A percentile compares a stretch with the other conserved stretches of the same genome.
Conservation (phyloP, 2,329 filamentous ascomycete species). For the Pseudofabraea citricarpa region DNA sequence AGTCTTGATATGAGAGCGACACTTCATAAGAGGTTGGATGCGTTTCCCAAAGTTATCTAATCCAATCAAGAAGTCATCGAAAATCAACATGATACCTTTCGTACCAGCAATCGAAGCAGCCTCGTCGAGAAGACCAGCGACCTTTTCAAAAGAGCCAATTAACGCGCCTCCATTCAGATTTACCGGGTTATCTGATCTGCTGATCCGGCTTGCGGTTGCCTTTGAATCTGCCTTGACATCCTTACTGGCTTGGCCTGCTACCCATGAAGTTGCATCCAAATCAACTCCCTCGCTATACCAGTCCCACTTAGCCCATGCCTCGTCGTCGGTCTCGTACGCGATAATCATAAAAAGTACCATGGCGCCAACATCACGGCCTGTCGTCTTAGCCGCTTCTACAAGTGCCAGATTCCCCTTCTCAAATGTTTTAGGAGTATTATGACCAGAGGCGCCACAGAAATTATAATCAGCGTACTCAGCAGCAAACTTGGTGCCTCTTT, state of each 20-base stretch:
- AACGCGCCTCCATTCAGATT: constrained; percentile 25
- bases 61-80: constrained; percentile 24
- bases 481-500: constrained; percentile 23
- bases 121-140: constrained; percentile 24
- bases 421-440: constrained; percentile 24
- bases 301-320: constrained; percentile 24
- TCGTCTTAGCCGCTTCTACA: constrained; percentile 19
- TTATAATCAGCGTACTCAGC: constrained; percentile 23
- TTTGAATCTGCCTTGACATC: constrained; percentile 21
- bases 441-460: constrained; percentile 21
- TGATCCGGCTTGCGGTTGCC: constrained; percentile 11
- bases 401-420: constrained; percentile 16
- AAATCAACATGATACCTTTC: constrained; percentile 25
- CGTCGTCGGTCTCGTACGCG: constrained; percentile 22
- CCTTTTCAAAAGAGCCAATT: constrained; percentile 17
- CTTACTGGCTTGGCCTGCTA: constrained; percentile 21
- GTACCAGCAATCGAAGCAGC: constrained; percentile 20
- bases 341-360: constrained; percentile 25
- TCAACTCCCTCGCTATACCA: constrained; percentile 23
- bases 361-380: constrained; percentile 23
- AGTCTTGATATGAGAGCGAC: no score
- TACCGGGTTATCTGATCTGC: constrained; percentile 11
- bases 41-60: constrained; percentile 22
- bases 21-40: constrained; percentile 26
- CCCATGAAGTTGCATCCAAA: constrained; percentile 20